Conservation (phyloP, 2,329 filamentous ascomycete species). For the Ceratocystiopsis sp. region DNA sequence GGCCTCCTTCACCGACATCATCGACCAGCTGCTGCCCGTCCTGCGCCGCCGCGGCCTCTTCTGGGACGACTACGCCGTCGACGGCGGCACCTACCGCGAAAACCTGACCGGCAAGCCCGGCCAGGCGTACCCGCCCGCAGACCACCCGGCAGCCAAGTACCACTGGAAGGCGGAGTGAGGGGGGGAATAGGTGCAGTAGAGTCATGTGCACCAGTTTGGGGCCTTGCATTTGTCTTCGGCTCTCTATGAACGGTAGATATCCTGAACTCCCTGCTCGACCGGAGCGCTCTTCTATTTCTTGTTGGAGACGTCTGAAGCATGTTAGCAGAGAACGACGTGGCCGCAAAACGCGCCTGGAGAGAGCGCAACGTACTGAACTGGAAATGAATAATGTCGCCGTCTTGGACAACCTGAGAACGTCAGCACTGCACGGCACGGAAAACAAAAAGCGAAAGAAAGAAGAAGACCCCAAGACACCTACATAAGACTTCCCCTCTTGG, state of each 20-base stretch:
- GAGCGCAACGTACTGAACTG: constrained; percentile 22
- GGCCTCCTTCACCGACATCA: constrained; percentile 46
- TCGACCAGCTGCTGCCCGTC: constrained; percentile 46
- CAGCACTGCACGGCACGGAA: too few relatives aligned
- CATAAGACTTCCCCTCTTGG: constrained; percentile 27
- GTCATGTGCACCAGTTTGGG: too few relatives aligned
- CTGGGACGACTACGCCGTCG: constrained; percentile 26
- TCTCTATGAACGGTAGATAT: background rate
- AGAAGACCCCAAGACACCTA: constrained; percentile 10
- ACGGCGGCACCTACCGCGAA: constrained; percentile 1
- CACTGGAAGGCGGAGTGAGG: too few relatives aligned
- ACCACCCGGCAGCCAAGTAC: too few relatives aligned
- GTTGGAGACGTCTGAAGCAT: constrained; percentile 3
- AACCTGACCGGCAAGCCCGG: background rate
- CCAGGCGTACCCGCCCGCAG: too few relatives aligned
- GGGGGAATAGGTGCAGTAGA: too few relatives aligned
- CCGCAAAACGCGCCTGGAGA: background rate
- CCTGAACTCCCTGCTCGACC: background rate
- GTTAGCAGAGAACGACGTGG: background rate
- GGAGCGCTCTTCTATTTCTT: constrained; percentile 5
- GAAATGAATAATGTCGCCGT: constrained; percentile 26
- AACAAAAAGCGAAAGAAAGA: too few relatives aligned
- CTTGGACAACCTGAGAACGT: constrained; percentile 19
- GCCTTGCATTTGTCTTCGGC: too few relatives aligned
- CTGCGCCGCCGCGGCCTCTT: constrained; percentile 39